These are phyloP conservation scores for Tetrahymena malaccensis DNA, from an alignment of 73 alveolate species.

Conservation along the genomic window DNA sequence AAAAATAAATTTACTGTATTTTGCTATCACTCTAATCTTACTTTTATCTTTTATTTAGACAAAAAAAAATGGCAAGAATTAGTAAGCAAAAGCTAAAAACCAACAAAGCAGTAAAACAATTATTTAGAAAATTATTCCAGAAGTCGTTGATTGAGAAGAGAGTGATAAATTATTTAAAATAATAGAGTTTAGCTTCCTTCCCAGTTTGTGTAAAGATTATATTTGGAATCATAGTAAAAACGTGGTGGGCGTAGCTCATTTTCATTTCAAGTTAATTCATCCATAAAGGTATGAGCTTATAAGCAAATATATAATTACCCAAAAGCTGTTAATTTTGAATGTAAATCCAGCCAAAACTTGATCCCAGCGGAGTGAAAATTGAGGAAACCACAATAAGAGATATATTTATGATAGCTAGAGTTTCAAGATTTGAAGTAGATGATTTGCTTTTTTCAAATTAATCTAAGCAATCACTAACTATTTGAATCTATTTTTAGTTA, in stretches of 20 bases:
- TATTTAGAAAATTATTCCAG: neutral
- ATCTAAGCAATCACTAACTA: neutral
- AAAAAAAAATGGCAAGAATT: neutral
- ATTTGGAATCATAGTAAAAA: neutral
- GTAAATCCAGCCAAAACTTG: neutral
- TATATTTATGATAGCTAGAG: neutral
- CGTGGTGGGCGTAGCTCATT: neutral
- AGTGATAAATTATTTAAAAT: no score
- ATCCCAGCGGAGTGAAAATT: neutral
- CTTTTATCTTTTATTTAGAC: no score
- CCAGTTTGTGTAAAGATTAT: neutral
- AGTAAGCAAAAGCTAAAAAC: no score
- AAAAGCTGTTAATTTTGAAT: neutral
- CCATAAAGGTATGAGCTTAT: neutral
- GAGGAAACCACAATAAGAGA: neutral
- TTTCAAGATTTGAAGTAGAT: neutral
- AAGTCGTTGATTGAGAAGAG: neutral
- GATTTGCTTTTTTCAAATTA: neutral
- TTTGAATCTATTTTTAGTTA: neutral
- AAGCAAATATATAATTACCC: neutral
- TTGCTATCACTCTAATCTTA: no score
- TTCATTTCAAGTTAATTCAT: neutral
- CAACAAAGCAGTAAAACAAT: neutral
- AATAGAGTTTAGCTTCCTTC: no score
- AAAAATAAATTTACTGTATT: no score